Conservation (phyloP, 1,284 basidiomycete genomes). For the Pascua guehoae region DNA sequence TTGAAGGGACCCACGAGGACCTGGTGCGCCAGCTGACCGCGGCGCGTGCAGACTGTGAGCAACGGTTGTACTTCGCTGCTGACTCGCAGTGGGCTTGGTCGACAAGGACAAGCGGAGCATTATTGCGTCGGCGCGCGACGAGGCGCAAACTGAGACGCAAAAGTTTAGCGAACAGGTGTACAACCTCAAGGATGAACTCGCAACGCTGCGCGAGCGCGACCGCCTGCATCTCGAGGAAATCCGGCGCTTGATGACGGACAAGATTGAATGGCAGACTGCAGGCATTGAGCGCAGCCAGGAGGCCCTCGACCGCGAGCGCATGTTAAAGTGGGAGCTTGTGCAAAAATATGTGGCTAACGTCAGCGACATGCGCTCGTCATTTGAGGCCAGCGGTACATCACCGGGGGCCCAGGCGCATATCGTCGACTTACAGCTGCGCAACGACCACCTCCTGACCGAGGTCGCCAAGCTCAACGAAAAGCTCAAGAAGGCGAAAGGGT, state of each 20-base stretch:
- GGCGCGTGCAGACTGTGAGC: constrained; percentile 79
- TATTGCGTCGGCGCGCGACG: constrained; percentile 58
- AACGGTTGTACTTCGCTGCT: constrained; percentile 5
- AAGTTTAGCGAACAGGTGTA: constrained; percentile 66
- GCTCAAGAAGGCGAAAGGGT: constrained; percentile 78
- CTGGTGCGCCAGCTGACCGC: constrained; percentile 69
- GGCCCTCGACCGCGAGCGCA: constrained; percentile 62
- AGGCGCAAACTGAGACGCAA: constrained; percentile 80
- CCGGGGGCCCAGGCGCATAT: constrained; percentile 74
- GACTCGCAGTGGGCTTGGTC: constrained; percentile 42
- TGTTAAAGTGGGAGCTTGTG: no score
- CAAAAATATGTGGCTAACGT: not conserved
- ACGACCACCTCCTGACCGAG: constrained; percentile 65
- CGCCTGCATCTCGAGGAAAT: constrained; percentile 88
- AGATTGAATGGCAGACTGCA: constrained; percentile 82
- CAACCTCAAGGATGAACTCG: constrained; percentile 64
- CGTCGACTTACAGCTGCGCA: constrained; percentile 73
- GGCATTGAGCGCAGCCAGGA: constrained; percentile 78
- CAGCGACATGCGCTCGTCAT: constrained; percentile 68
- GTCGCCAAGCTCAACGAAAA: constrained; percentile 71
- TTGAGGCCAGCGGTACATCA: constrained; percentile 70
- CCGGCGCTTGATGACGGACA: constrained; percentile 79
- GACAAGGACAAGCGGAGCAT: constrained; percentile 52
- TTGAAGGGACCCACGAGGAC: constrained; percentile 60
- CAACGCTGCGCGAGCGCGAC: constrained; percentile 74